Evolutionary conservation across 1,284 basidiomycete species (phyloP).

Genomic region (Boletus nobilissimus): DNA sequence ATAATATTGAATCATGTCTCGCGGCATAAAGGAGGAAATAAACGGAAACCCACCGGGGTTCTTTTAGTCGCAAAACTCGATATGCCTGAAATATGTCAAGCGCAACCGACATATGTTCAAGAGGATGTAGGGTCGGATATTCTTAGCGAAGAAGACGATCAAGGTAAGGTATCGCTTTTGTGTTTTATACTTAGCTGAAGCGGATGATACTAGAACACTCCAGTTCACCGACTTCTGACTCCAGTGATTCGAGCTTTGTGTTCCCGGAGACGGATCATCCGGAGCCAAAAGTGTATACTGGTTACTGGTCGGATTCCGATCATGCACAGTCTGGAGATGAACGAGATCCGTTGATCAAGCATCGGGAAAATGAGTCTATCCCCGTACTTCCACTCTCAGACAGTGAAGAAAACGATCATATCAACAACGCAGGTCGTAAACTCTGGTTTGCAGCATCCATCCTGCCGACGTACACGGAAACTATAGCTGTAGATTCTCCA

Average conservation of each 20-base stretch:
- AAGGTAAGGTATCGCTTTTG: slow-evolving; percentile 21
- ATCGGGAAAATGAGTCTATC: neutral
- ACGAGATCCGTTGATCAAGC: slow-evolving; percentile 30
- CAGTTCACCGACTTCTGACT: slow-evolving; percentile 27
- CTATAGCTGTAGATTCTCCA: slow-evolving; percentile 45
- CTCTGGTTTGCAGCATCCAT: slow-evolving; percentile 43
- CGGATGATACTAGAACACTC: slow-evolving; percentile 25
- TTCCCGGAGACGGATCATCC: slow-evolving; percentile 28
- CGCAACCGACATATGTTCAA: neutral
- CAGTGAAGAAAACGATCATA: slow-evolving; percentile 13
- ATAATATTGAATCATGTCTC: slow-evolving; percentile 38
- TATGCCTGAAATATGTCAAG: slow-evolving; percentile 9
- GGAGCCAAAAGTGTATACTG: slow-evolving; percentile 31
- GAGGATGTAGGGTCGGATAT: slow-evolving; percentile 14
- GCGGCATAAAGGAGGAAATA: slow-evolving; percentile 26
- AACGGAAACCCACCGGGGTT: slow-evolving; percentile 20
- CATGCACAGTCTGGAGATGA: slow-evolving; percentile 33
- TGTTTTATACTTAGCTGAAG: neutral
- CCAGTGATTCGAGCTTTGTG: slow-evolving; percentile 11
- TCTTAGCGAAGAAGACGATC: slow-evolving; percentile 22
- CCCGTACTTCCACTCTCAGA: slow-evolving; percentile 25
- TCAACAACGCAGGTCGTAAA: slow-evolving; percentile 6
- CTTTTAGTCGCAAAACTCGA: slow-evolving; percentile 38
- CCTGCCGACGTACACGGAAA: slow-evolving; percentile 54
- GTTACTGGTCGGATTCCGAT: slow-evolving; percentile 46